These are phyloP conservation scores for Trichoderma cornu-damae DNA, from an alignment of 2,329 filamentous ascomycete species.

Conservation along the genomic window DNA sequence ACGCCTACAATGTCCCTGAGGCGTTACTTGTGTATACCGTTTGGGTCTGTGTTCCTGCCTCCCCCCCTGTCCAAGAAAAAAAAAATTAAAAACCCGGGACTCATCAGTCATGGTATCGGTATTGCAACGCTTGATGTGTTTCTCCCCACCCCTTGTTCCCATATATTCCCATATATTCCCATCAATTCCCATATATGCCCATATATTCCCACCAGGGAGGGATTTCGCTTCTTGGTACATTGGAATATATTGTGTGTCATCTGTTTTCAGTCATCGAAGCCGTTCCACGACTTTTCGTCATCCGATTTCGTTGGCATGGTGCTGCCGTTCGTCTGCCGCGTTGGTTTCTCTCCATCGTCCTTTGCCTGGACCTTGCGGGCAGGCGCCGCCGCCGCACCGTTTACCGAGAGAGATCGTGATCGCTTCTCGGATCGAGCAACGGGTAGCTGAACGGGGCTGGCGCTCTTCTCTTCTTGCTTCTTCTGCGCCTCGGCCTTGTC, in stretches of 20 bases:
- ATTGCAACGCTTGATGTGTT: not conserved
- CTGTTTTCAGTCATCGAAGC: constrained; percentile 35
- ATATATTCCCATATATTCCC: too few species aligned
- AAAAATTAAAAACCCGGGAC: not conserved
- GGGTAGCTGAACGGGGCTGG: constrained; percentile 17
- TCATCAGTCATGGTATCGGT: constrained; percentile 1
- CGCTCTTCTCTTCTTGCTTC: constrained; percentile 17
- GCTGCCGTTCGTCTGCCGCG: constrained; percentile 13
- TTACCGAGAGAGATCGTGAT: constrained; percentile 27
- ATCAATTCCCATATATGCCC: too few species aligned
- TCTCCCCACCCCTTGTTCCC: too few species aligned
- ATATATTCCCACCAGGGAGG: not conserved
- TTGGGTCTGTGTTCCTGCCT: not conserved
- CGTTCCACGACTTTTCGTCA: constrained; percentile 42
- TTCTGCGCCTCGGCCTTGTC: constrained; percentile 20
- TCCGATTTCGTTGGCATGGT: constrained; percentile 27
- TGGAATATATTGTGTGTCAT: not conserved
- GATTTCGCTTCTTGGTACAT: not conserved
- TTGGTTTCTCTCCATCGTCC: constrained; percentile 22
- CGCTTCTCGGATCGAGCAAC: constrained; percentile 28
- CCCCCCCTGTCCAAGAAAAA: too few species aligned
- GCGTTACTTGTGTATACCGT: not conserved
- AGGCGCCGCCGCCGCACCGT: constrained; percentile 25
- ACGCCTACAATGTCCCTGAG: not conserved
- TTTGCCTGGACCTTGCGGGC: constrained; percentile 30